Conservation (phyloP, 805 yeast species). For the Grigorovia humatica region DNA sequence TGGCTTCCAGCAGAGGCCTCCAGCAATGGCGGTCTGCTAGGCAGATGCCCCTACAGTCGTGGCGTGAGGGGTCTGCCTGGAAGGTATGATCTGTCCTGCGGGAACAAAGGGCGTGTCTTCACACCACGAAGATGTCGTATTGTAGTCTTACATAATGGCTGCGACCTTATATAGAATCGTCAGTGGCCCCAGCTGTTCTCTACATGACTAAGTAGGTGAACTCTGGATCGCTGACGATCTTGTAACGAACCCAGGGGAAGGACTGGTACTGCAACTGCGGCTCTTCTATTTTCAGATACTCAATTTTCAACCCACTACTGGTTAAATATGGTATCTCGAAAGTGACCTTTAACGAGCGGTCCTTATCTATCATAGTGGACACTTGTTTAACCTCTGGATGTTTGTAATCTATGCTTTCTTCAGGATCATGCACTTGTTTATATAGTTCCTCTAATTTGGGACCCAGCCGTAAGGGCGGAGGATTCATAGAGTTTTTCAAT, state of each 20-base stretch:
- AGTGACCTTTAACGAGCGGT: constrained; percentile 33
- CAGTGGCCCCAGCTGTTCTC: background rate
- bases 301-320: constrained; percentile 56
- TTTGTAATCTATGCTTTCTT: background rate
- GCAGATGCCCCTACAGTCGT: too few species aligned
- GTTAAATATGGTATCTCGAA: constrained; percentile 58
- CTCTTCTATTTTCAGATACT: constrained; percentile 57
- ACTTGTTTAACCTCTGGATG: background rate
- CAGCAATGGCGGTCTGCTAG: too few species aligned
- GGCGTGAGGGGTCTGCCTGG: too few species aligned
- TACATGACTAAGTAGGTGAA: constrained; percentile 22
- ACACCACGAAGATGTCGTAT: too few species aligned
- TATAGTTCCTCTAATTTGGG: constrained; percentile 27
- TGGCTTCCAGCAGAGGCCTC: too few species aligned
- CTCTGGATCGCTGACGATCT: constrained; percentile 34
- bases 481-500: constrained; percentile 26
- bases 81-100: too few species aligned
- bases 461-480: constrained; percentile 29
- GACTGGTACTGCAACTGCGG: constrained; percentile 50
- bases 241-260: constrained; percentile 72
- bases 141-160: too few species aligned
- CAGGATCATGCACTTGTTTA: constrained; percentile 21
- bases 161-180: too few species aligned
- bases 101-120: too few species aligned
- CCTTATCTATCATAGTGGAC: background rate